phyloP scores from a whole-genome alignment of 2,329 filamentous ascomycete genomes.

The Penicillium sp. region DNA sequence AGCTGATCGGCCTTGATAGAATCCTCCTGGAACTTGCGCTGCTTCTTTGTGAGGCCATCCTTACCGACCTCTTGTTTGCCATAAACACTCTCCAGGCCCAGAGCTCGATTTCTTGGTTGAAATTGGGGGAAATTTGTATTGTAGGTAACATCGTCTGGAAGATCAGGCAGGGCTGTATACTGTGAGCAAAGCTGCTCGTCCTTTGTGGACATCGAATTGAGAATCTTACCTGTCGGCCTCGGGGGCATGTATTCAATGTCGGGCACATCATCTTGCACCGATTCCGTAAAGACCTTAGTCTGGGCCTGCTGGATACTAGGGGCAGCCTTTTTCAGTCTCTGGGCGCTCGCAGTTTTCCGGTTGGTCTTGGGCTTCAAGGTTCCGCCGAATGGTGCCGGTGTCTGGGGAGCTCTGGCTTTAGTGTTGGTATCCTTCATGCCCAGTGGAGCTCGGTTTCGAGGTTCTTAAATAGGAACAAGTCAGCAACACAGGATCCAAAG shows the following conservation, averaged over 20 bases:
- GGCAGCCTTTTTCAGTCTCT: constrained; percentile 59
- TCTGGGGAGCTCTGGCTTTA: constrained; percentile 69
- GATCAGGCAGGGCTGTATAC: constrained; percentile 49
- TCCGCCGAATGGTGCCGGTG: constrained; percentile 61
- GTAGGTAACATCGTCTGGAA: constrained; percentile 45
- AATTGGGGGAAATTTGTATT: constrained; percentile 54
- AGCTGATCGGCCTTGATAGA: constrained; percentile 61
- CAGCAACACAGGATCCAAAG: constrained; percentile 2
- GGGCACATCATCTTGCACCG: constrained; percentile 56
- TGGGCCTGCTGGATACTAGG: constrained; percentile 48
- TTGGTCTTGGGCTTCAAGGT: constrained; percentile 62
- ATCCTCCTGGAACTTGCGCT: constrained; percentile 67
- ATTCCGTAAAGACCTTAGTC: constrained; percentile 47
- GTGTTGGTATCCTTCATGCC: constrained; percentile 97
- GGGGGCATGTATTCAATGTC: constrained; percentile 92
- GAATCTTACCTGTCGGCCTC: constrained; percentile 53
- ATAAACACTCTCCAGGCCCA: constrained; percentile 53
- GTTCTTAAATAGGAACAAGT: constrained; percentile 37
- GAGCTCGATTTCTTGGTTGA: constrained; percentile 52
- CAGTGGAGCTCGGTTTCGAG: constrained; percentile 73
- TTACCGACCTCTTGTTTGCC: constrained; percentile 45
- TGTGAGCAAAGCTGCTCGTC: constrained; percentile 32
- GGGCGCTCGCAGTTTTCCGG: constrained; percentile 58
- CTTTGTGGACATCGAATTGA: constrained; percentile 10
- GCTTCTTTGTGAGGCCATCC: constrained; percentile 63